These are phyloP conservation scores for Powellomyces hirtus DNA, from an alignment of 192 early-diverging fungal species.

Conservation along the genomic window DNA sequence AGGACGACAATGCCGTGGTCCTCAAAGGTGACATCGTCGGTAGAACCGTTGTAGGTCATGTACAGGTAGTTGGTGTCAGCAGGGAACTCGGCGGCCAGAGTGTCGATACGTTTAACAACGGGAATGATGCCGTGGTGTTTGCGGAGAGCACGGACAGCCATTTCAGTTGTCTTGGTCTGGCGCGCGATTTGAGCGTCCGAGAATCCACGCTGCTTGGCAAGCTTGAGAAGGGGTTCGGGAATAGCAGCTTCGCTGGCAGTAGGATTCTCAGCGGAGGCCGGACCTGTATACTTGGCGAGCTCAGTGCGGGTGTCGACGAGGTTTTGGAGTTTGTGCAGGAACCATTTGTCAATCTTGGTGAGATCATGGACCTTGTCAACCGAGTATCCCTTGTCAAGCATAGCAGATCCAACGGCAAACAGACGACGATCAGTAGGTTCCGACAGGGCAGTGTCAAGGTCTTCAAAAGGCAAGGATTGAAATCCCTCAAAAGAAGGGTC, in stretches of 20 bases:
- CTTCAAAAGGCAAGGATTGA: slow-evolving; percentile 48
- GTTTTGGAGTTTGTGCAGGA: slow-evolving; percentile 84
- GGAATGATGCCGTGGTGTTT: slow-evolving; percentile 76
- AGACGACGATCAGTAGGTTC: slow-evolving; percentile 80
- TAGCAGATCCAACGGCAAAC: slow-evolving; percentile 79
- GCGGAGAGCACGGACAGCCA: slow-evolving; percentile 67
- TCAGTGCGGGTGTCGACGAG: slow-evolving; percentile 61
- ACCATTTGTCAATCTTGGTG: slow-evolving; percentile 90
- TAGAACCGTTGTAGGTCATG: slow-evolving; percentile 93
- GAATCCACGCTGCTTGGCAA: slow-evolving; percentile 86
- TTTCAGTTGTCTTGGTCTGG: slow-evolving; percentile 48
- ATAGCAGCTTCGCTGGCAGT: slow-evolving; percentile 47
- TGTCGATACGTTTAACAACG: slow-evolving; percentile 93
- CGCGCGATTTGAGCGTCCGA: slow-evolving; percentile 85
- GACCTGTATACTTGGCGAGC: slow-evolving; percentile 41
- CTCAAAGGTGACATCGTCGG: slow-evolving; percentile 81
- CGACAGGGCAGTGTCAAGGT: slow-evolving; percentile 62
- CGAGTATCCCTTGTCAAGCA: slow-evolving; percentile 73
- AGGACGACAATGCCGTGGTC: slow-evolving; percentile 94
- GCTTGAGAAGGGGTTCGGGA: slow-evolving; percentile 57
- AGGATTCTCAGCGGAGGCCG: slow-evolving; percentile 21
- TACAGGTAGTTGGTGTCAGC: slow-evolving; percentile 95
- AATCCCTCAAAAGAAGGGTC: slow-evolving; percentile 91
- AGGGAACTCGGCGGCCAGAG: slow-evolving; percentile 94
- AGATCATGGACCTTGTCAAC: slow-evolving; percentile 77